phyloP scores from a whole-genome alignment of 2,329 filamentous ascomycete genomes.

The Venturia carpophila region DNA sequence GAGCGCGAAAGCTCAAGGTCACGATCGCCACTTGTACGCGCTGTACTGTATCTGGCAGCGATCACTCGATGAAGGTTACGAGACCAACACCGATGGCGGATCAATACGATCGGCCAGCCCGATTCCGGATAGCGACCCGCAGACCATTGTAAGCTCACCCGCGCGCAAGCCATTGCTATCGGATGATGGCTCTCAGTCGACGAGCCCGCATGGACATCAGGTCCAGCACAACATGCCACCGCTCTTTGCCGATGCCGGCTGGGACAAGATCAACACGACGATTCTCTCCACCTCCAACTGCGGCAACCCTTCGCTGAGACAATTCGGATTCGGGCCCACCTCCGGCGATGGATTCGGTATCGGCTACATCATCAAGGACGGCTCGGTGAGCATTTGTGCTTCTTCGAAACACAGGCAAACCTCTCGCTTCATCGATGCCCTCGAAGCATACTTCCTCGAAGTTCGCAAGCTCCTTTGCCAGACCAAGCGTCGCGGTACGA shows the following conservation, averaged over 20 bases:
- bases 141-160: constrained; percentile 45
- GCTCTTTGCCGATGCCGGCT: constrained; percentile 80
- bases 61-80: constrained; percentile 62
- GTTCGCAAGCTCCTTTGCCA: constrained; percentile 76
- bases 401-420: constrained; percentile 93
- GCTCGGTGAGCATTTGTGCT: constrained; percentile 82
- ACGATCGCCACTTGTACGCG: constrained; percentile 88
- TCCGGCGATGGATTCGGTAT: constrained; percentile 94
- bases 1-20: constrained; percentile 83
- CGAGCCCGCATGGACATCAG: constrained; percentile 44
- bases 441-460: constrained; percentile 86
- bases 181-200: constrained; percentile 40
- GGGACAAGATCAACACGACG: constrained; percentile 92
- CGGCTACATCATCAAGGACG: constrained; percentile 97
- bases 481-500: constrained; percentile 49
- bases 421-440: constrained; percentile 75
- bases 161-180: constrained; percentile 43
- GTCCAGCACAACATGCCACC: constrained; percentile 53
- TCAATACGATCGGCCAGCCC: constrained; percentile 41
- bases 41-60: constrained; percentile 94
- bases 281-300: constrained; percentile 98
- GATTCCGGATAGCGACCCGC: constrained; percentile 29
- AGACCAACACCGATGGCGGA: constrained; percentile 28
- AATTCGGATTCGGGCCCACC: constrained; percentile 94
- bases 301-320: constrained; percentile 86